Conservation (phyloP, 352 stramenopile species). For the Pythium sp. region DNA sequence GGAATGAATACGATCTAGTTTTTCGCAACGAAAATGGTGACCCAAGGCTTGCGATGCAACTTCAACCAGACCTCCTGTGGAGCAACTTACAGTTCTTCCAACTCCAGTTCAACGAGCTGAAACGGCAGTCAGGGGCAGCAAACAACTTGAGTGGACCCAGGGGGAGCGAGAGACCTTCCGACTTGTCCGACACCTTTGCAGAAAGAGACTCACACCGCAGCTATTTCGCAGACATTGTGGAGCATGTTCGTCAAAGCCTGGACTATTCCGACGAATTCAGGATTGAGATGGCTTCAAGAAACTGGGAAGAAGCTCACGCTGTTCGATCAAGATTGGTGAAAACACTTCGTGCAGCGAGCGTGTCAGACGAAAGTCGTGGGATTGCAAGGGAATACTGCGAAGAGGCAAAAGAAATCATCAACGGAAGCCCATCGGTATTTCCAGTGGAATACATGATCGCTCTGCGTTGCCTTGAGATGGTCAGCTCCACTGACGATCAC, state of each 20-base stretch:
- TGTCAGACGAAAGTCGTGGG: slow-evolving; percentile 13
- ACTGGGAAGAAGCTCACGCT: slow-evolving; percentile 41
- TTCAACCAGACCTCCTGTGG: slow-evolving; percentile 39
- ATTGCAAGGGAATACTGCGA: slow-evolving; percentile 30
- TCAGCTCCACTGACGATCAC: slow-evolving; percentile 28
- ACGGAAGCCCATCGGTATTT: slow-evolving; percentile 42
- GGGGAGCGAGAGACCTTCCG: background rate
- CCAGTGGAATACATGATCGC: slow-evolving; percentile 67
- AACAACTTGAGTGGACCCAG: background rate
- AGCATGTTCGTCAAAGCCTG: slow-evolving; percentile 15
- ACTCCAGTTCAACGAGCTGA: slow-evolving; percentile 48
- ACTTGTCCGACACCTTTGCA: slow-evolving; percentile 9
- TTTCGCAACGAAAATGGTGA: slow-evolving; percentile 56
- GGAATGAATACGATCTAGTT: slow-evolving; percentile 42
- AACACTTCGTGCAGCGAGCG: slow-evolving; percentile 33
- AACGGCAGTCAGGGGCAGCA: slow-evolving; percentile 17
- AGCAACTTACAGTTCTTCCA: slow-evolving; percentile 58
- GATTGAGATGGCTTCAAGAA: slow-evolving; percentile 33
- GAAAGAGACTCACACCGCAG: background rate
- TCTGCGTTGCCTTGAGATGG: slow-evolving; percentile 37
- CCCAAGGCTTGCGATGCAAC: slow-evolving; percentile 40
- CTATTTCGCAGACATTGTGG: slow-evolving; percentile 10
- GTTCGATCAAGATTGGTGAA: slow-evolving; percentile 38
- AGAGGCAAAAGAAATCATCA: slow-evolving; percentile 30
- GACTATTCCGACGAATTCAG: slow-evolving; percentile 17